These are phyloP conservation scores for Pythium sp. DNA, from an alignment of 352 stramenopile species.

Conservation along the genomic window DNA sequence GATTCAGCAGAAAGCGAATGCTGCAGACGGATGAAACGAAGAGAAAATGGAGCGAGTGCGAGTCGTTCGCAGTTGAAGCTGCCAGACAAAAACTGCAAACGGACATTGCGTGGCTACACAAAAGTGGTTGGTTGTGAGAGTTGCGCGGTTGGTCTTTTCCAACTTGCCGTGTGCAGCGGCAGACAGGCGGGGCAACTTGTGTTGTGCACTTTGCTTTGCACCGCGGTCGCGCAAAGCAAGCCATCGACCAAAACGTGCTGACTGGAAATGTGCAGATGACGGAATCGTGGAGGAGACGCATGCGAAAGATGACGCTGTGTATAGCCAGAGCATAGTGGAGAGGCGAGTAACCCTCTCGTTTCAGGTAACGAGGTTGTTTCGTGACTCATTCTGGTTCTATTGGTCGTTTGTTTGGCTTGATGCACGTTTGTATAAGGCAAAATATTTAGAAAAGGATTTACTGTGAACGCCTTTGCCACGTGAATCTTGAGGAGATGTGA, in stretches of 20 bases:
- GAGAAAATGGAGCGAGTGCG: background rate
- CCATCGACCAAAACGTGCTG: background rate
- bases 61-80: background rate
- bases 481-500: background rate
- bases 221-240: background rate
- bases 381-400: too few species aligned
- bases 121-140: background rate
- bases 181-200: background rate
- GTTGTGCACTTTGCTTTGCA: background rate
- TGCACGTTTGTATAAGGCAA: background rate
- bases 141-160: background rate
- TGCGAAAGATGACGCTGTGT: background rate
- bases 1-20: background rate
- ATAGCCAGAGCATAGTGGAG: background rate
- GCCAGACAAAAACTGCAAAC: background rate
- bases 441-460: too few species aligned
- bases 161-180: too few species aligned
- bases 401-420: background rate
- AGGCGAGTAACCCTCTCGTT: background rate
- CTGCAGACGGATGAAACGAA: background rate
- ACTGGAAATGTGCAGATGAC: conserved; percentile 8
- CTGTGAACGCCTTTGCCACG: background rate
- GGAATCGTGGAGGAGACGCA: background rate
- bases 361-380: background rate
- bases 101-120: background rate